A percentile compares a stretch with the other conserved stretches of the same genome.
These are phyloP conservation scores for Xylaria nigripes DNA, from an alignment of 495 filamentous ascomycete genomes.

Conservation along the genomic window DNA sequence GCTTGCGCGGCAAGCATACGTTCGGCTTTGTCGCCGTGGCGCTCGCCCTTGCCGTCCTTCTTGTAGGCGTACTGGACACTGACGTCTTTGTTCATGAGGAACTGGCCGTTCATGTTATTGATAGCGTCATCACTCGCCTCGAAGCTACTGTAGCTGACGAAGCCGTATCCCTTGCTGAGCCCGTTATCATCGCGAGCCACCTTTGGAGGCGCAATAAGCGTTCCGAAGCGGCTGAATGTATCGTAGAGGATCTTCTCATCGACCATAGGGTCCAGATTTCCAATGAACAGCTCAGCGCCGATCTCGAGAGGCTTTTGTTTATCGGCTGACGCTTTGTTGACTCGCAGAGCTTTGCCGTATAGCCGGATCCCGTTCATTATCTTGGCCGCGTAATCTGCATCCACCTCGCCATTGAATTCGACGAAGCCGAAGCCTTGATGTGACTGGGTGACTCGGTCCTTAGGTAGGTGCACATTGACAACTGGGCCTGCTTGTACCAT, in stretches of 20 bases:
- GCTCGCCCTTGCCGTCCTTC: conserved; percentile 96
- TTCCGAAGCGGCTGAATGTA: conserved; percentile 91
- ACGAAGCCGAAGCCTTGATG: conserved; percentile 99
- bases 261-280: conserved; percentile 90
- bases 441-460: conserved; percentile 90
- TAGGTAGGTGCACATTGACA: conserved; percentile 94
- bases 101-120: conserved; percentile 90
- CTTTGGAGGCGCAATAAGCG: conserved; percentile 76
- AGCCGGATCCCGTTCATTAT: conserved; percentile 94
- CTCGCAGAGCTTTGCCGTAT: conserved; percentile 89
- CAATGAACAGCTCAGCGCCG: conserved; percentile 93
- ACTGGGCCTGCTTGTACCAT: conserved; percentile 96
- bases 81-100: conserved; percentile 92
- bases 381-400: conserved; percentile 93
- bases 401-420: conserved; percentile 91
- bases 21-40: conserved; percentile 92
- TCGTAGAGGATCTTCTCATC: conserved; percentile 96
- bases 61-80: conserved; percentile 98
- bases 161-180: conserved; percentile 92
- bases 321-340: conserved; percentile 87
- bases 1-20: conserved; percentile 87
- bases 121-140: conserved; percentile 91
- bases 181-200: conserved; percentile 87
- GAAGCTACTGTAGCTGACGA: conserved; percentile 89
- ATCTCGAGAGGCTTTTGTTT: conserved; percentile 96